phyloP scores from a whole-genome alignment of 1,284 basidiomycete genomes.

The Spongispora temasekensis region DNA sequence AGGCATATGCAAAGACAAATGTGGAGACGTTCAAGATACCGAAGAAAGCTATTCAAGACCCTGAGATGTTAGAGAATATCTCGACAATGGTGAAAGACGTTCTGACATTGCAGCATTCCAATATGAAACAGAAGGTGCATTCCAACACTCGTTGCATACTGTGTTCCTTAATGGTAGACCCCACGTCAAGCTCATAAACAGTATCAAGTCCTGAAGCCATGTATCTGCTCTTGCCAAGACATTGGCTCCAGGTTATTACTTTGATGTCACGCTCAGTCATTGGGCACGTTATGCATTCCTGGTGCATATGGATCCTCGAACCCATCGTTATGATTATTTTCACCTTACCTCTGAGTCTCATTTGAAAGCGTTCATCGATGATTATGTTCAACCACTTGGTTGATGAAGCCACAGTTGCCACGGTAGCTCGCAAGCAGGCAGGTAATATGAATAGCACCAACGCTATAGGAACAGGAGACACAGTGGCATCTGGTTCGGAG shows the following conservation, averaged over 20 bases:
- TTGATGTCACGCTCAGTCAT: not conserved
- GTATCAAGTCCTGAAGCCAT: not conserved
- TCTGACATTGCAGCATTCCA: not conserved
- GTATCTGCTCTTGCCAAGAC: not conserved
- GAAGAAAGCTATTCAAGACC: not conserved
- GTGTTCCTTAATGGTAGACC: not conserved
- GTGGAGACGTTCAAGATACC: not conserved
- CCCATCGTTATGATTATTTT: not conserved
- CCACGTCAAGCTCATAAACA: not conserved
- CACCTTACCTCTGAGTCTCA: not conserved
- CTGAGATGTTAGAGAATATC: not conserved
- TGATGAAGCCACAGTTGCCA: not conserved
- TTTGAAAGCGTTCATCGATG: not conserved
- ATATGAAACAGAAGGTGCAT: not conserved
- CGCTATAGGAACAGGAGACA: not conserved
- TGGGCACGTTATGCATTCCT: not conserved
- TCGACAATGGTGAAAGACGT: not conserved
- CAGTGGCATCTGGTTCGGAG: not conserved
- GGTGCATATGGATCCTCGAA: not conserved
- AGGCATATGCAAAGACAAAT: not conserved
- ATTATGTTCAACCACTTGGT: not conserved
- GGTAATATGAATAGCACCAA: not conserved
- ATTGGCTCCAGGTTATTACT: not conserved
- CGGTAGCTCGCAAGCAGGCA: not conserved
- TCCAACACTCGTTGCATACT: not conserved